Evolutionary conservation across 2,329 filamentous ascomycete genomes (phyloP).

Genomic region (Penicillium sp.): DNA sequence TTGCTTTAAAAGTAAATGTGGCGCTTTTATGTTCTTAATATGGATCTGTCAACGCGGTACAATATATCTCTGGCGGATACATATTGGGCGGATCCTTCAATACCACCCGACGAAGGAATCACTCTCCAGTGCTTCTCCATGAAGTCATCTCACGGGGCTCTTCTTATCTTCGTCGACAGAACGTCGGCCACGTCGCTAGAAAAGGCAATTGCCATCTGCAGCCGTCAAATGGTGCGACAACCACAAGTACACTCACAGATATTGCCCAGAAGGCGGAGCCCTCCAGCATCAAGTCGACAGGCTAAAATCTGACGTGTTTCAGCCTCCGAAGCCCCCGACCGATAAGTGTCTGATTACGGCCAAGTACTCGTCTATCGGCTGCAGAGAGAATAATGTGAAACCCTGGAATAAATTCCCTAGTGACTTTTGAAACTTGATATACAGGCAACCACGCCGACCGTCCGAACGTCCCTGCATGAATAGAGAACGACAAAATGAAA

Average conservation of each 20-base stretch:
- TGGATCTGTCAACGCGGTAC: not conserved
- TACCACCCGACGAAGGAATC: not conserved
- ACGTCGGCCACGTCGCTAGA: not conserved
- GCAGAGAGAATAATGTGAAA: not conserved
- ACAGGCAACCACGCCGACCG: constrained; percentile 25
- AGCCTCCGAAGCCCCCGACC: not conserved
- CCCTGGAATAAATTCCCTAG: not conserved
- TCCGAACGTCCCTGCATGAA: constrained; percentile 23
- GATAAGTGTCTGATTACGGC: not conserved
- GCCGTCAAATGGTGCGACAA: not conserved
- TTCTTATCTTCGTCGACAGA: not conserved
- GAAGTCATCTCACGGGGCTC: not conserved
- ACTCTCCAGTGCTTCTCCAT: not conserved
- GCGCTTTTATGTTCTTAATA: not conserved
- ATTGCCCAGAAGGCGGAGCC: not conserved
- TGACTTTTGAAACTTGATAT: constrained; percentile 22
- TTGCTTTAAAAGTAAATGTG: not conserved
- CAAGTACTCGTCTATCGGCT: not conserved
- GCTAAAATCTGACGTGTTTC: not conserved
- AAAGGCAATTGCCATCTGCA: not conserved
- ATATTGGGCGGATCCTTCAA: not conserved
- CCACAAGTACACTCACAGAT: not conserved
- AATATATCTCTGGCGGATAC: not conserved
- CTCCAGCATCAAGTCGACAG: not conserved
- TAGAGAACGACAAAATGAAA: constrained; percentile 6